Percentiles rank a stretch among this genome's conserved stretches.
Conservation (phyloP, 2,329 filamentous ascomycete species). For the Fusarium tupiense region DNA sequence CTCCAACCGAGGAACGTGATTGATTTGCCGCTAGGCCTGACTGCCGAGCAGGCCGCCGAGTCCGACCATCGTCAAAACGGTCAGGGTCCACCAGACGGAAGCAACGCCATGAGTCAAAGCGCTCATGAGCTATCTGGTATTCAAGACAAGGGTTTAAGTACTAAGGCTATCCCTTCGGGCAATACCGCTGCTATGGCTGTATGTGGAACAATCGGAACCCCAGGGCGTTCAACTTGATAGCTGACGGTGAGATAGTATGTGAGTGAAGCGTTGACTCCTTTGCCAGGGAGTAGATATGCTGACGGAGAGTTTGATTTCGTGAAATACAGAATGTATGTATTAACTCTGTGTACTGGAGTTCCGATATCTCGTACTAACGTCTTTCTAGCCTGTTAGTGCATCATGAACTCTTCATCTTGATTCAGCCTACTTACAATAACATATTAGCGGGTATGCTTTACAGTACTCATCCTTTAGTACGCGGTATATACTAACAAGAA, state of each 20-base stretch:
- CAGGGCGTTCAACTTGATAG: not conserved
- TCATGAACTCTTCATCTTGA: not conserved
- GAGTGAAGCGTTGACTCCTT: not conserved
- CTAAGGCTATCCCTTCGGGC: not conserved
- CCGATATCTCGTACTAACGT: not conserved
- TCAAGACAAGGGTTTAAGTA: not conserved
- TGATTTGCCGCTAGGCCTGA: not conserved
- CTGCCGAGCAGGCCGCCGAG: not conserved
- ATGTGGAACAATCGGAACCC: not conserved
- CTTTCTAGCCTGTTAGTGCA: not conserved
- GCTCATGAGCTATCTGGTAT: not conserved
- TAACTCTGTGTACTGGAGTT: accelerated
- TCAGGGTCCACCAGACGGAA: not conserved
- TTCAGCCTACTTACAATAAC: not conserved
- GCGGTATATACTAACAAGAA: not conserved
- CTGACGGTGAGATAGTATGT: not conserved
- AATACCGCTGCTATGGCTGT: not conserved
- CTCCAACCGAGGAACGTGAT: not conserved
- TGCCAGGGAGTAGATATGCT: not conserved
- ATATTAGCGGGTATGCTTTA: not conserved
- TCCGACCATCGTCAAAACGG: not conserved
- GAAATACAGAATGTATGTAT: not conserved
- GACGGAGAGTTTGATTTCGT: not conserved
- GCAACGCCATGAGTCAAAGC: not conserved
- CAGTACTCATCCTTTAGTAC: not conserved